These are phyloP conservation scores for Nidularia pulvinata DNA, from an alignment of 768 basidiomycete genomes.

Conservation along the genomic window DNA sequence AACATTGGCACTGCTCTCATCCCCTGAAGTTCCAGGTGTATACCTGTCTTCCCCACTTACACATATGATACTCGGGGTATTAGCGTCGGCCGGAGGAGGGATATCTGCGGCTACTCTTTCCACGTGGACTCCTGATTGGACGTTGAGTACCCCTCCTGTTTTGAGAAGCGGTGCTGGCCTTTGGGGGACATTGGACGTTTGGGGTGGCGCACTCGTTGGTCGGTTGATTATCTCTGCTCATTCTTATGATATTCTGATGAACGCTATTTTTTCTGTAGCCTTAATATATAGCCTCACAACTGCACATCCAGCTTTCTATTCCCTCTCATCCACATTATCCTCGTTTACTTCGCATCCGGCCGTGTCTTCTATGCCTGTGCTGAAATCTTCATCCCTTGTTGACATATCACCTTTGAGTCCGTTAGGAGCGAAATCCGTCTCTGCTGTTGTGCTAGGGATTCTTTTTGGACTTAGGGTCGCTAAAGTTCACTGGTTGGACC, in stretches of 20 bases:
- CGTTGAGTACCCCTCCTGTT: constrained; percentile 42
- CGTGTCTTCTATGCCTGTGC: constrained; percentile 5
- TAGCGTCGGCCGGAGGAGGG: constrained; percentile 46
- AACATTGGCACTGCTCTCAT: constrained; percentile 29
- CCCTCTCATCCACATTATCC: constrained; percentile 10
- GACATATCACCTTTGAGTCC: constrained; percentile 12
- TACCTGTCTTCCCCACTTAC: constrained; percentile 38
- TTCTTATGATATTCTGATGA: neutral
- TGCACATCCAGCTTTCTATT: constrained; percentile 24
- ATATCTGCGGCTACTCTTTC: constrained; percentile 40
- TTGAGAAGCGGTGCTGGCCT: constrained; percentile 35
- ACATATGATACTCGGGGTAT: constrained; percentile 45
- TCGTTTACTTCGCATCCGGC: constrained; percentile 14
- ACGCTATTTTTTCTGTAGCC: constrained; percentile 12
- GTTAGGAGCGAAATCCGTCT: constrained; percentile 27
- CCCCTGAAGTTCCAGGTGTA: constrained; percentile 26
- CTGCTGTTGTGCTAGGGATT: constrained; percentile 23
- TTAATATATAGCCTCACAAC: constrained; percentile 26
- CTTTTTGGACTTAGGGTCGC: constrained; percentile 32
- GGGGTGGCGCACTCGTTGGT: constrained; percentile 50
- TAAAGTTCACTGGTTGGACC: constrained; percentile 2
- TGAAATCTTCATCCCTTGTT: constrained; percentile 4
- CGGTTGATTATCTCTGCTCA: constrained; percentile 6
- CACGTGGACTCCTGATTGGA: constrained; percentile 43
- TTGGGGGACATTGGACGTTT: constrained; percentile 44